phyloP scores from a whole-genome alignment of 306 rosid genomes.

The Trifolium dubium region DNA sequence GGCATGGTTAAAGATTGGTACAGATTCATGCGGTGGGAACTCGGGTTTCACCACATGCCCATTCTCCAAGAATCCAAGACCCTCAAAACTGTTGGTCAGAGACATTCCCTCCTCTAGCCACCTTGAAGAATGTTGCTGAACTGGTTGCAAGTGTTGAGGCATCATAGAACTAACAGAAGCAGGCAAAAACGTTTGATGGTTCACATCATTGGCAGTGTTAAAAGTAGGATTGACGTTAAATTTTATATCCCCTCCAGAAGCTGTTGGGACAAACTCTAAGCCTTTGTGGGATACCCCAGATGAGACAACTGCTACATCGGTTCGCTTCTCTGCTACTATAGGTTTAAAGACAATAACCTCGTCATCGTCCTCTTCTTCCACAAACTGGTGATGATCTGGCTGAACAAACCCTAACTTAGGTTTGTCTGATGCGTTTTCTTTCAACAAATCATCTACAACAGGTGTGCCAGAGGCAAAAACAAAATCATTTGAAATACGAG shows the following conservation, averaged over 20 bases:
- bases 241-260: constrained; percentile 51
- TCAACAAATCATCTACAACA: constrained; percentile 44
- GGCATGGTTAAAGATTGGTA: constrained; percentile 42
- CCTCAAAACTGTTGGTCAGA: constrained; percentile 61
- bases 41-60: constrained; percentile 65
- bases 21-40: constrained; percentile 49
- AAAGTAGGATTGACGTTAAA: constrained; percentile 44
- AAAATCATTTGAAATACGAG: constrained; percentile 54
- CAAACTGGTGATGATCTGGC: constrained; percentile 50
- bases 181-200: constrained; percentile 56
- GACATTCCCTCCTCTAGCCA: constrained; percentile 62
- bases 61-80: constrained; percentile 72
- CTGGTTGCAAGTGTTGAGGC: constrained; percentile 60
- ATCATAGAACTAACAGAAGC: constrained; percentile 46
- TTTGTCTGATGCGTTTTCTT: constrained; percentile 54
- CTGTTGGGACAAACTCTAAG: constrained; percentile 47
- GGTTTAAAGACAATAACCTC: constrained; percentile 98
- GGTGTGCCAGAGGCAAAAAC: constrained; percentile 48
- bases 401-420: constrained; percentile 44
- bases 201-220: constrained; percentile 42
- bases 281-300: constrained; percentile 52
- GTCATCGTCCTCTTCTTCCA: constrained; percentile 88
- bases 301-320: constrained; percentile 47
- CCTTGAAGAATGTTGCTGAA: constrained; percentile 60
- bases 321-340: constrained; percentile 66